These are phyloP conservation scores for Talaromyces sp. DNA, from an alignment of 2,329 filamentous ascomycete genomes.

Conservation along the genomic window DNA sequence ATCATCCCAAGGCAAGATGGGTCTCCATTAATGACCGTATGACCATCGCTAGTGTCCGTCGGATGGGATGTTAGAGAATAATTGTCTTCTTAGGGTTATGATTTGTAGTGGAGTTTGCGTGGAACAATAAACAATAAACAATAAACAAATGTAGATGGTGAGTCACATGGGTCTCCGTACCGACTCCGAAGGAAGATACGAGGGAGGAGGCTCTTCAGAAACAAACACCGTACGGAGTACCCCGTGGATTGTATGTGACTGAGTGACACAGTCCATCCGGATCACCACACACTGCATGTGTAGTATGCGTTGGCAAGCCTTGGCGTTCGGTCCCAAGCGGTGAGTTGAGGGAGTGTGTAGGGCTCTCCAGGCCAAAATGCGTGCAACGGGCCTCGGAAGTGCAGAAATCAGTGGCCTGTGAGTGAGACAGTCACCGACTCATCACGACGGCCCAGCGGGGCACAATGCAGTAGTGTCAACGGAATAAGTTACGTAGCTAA, in stretches of 20 bases:
- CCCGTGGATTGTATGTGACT: neutral
- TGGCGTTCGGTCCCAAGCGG: slow-evolving; percentile 9
- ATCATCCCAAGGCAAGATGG: neutral
- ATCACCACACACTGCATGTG: neutral
- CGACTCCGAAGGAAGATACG: neutral
- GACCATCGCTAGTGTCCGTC: neutral
- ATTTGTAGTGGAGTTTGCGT: neutral
- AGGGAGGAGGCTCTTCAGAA: slow-evolving; percentile 6
- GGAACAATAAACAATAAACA: neutral
- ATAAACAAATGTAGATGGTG: neutral
- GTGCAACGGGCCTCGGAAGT: neutral
- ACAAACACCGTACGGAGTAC: neutral
- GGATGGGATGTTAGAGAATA: neutral
- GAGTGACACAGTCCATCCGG: neutral
- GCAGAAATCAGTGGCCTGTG: neutral
- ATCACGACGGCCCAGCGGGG: neutral
- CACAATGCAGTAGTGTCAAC: neutral
- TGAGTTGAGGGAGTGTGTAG: neutral
- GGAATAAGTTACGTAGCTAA: too few relatives aligned
- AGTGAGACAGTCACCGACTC: slow-evolving; percentile 4
- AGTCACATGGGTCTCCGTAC: neutral
- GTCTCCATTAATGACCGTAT: neutral
- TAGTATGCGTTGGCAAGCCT: slow-evolving; percentile 13
- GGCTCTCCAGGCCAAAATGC: neutral
- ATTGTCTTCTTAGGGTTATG: too few relatives aligned